Base-by-base conservation (phyloP, 805 yeast species). In the Kregervanrija pseudodelftensis region DNA sequence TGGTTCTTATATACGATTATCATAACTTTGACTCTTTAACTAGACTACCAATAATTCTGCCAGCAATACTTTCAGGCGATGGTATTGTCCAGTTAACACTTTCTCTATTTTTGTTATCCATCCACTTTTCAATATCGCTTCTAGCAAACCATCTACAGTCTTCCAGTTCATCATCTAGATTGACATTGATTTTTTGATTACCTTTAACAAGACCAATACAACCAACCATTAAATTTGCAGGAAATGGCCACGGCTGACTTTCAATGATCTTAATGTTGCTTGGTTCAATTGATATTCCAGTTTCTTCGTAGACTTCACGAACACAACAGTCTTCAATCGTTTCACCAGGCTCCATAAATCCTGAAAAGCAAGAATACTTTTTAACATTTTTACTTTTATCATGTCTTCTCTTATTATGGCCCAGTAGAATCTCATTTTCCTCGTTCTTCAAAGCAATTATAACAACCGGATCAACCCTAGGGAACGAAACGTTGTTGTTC, bases 231-330 rank as follows among this genome's bases (percentile, higher is more conserved):
- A 91, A 65, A 60, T 83, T 88, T 0, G 87, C 89, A 1, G 98
- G 98, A 63, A 81, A 91, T 13, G 99, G 99, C 99, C 99, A 91
- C 3, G 99, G 98, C 65, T 91, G 98, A 11, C 93, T 77, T 54
- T 79, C 70, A 16, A 82, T 65, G 43, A 91, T 73, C 42, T 71
- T 64, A 30, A 91, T 83, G 30, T 73, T 62, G 3, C 64, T 52
- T 43, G 79, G 80, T 10, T 41, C 12, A 3, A 52, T n/a, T 43
- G 65, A 72, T 33, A 88, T 84, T 8, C 99, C 99, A 5, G 97
- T 82, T 63, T 91, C 99, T 61, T 91, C 99, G 88, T 93, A 90
- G 30, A 86, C 83, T 62, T 91, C 99, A 50, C 99, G 71, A 38
- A 81, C 69, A 16, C 91, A 85, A 11, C 96, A 93, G 39, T 79